Base-by-base conservation (phyloP, 2,329 filamentous ascomycete species). In the Fusarium sp. region DNA sequence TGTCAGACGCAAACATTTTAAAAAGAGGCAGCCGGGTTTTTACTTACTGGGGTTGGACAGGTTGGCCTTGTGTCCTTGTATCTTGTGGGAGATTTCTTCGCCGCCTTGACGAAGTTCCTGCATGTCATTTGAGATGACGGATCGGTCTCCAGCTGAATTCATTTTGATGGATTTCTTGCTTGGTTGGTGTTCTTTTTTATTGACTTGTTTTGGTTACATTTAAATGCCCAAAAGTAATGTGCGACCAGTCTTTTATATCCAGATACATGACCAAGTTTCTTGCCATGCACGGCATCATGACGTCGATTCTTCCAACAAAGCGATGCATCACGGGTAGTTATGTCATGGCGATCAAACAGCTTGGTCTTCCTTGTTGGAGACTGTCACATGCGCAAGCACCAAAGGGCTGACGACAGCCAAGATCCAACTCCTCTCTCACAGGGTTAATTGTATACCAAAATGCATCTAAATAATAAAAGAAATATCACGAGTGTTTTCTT, bases 31-130 rank as follows among this genome's bases (percentile, higher is more conserved):
- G 8, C 2, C n/a, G n/a, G n/a, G n/a, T 20, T 2, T 0, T 13
- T 0, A 10, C 66, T 11, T 74, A 84, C 82, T 84, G 9, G 82
- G 81, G 64, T 84, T 84, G 61, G 79, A 78, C 16, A 84, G 67
- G 65, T 84, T 84, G 2, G 83, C 82, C 75, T 83, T 83, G 74
- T 84, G 81, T 13, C 82, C 82, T 68, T 70, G 72, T 58, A 76
- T 76, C 53, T 71, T 64, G 62, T 76, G 60, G 46, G 74, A 75
- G 62, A 72, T 64, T 29, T 74, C 70, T 50, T 76, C 75, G 64
- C 67, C 68, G 56, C 75, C 73, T 36, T 74, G 64, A 34, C 59
- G 63, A 58, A 81, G 73, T 71, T 82, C 80, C 69, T 81, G 74
- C 80, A 82, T 81, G 74, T 81, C 79, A 58, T 77, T 73, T 10